Evolutionary conservation across 768 basidiomycete species (phyloP).

Genomic region (Gautieria morchelliformis): DNA sequence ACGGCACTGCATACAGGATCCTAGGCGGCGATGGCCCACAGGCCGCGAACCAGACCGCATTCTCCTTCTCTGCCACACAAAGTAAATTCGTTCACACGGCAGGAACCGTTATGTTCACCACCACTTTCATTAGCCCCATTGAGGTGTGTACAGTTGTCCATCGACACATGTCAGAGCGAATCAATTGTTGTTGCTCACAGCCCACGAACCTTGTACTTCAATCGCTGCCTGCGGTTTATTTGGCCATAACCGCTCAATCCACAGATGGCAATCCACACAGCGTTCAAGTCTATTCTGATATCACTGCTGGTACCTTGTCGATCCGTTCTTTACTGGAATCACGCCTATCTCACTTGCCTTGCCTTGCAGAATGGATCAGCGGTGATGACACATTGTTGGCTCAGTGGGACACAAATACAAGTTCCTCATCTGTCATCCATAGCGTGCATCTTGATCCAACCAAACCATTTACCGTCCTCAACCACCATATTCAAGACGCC

Average conservation of each 20-base stretch:
- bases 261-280: constrained; percentile 38
- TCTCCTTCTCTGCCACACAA: constrained; percentile 12
- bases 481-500: constrained; percentile 3
- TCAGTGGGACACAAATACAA: background rate
- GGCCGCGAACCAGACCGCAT: constrained; percentile 9
- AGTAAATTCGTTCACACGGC: constrained; percentile 11
- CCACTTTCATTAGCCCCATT: constrained; percentile 14
- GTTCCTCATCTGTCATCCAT: background rate
- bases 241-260: constrained; percentile 39
- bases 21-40: constrained; percentile 9
- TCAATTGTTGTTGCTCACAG: background rate
- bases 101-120: constrained; percentile 10
- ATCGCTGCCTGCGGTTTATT: constrained; percentile 50
- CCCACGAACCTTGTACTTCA: constrained; percentile 44
- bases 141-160: background rate
- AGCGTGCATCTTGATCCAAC: background rate
- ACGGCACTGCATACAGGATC: constrained; percentile 11
- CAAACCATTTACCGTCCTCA: constrained; percentile 1
- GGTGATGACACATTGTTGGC: background rate
- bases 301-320: constrained; percentile 39
- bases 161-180: background rate
- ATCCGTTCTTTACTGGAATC: no score
- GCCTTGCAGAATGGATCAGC: constrained; percentile 3
- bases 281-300: constrained; percentile 50
- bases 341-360: no score